Evolutionary conservation across 495 filamentous ascomycete species (phyloP), one percentile per base, ranked within the genome.

Genomic region (Daldinia concentrica): DNA sequence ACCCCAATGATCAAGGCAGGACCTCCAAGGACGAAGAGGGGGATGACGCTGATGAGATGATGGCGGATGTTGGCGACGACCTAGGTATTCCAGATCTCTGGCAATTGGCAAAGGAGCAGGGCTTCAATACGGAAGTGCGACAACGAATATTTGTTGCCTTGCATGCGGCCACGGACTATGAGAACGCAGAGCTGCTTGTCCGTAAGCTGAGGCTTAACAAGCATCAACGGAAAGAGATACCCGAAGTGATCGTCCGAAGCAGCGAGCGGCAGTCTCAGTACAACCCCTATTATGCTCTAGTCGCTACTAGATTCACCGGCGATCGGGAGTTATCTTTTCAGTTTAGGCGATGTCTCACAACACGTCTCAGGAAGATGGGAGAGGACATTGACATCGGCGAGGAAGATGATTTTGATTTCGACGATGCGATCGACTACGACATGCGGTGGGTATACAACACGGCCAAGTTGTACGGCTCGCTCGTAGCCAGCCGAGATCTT

Each of bases 91-190:
- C 76, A 8, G 92, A 96, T 73, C 83, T 95, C n/a, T 79, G 82
- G 27, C 86, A 89, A 45, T 86, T 97, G 17, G 95, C 96, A 9
- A 86, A 86, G 64, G 88, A 93, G 60, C 91, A 97, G 52, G 88
- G 93, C 9, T 97, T 99, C 93, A 98, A 98, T 78, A 98, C 96
- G 0, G 92, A 95, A 71, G 86, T 97, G 43, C 90, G 96, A 26
- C 91, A 94, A 34, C 92, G 93, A 7, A 97, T 99, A 65, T 99
- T 98, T 76, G 86, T 96, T 24, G 88, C 93, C 32, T 87, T 98
- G 67, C 90, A 97, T 85, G 93, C 92, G n/a, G 92, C 93, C 3
- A 85, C 84, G 4, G 95, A 98, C 76, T 94, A 86, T 78, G 88
- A 92, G 64, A 93, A 98, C 76, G 95, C 94, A 0, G 87, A 93